Evolutionary conservation across 1,284 basidiomycete genomes (phyloP), one percentile per base, ranked within the genome.

Genomic region (Exobasidium rhododendri): DNA sequence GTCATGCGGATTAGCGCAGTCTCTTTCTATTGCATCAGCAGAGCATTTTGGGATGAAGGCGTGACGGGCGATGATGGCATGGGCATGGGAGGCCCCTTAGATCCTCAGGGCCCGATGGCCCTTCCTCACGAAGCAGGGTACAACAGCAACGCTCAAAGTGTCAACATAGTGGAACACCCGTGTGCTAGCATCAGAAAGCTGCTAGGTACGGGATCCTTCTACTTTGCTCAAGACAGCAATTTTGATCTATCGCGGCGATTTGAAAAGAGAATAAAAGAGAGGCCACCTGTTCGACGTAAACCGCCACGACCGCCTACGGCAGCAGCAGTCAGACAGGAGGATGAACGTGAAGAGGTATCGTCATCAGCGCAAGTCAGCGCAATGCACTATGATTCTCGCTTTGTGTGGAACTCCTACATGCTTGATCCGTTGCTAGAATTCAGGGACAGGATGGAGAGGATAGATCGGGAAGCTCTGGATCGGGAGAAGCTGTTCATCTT

Each of bases 131-230:
- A 50, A 50, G 47, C 47, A 51, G 56, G 24, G 32, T 56, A 29
- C 26, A 35, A 13, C 2, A 26, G n/a, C 6, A 17, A 4, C 20
- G 17, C 56, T 3, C 26, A 53, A 28, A 22, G 14, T 13, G 17
- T 47, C 13, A 51, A 44, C 40, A 51, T 26, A 13, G 59, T 31
- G 10, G 92, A 96, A 74, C 92, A 97, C 77, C 94, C 96, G 2
- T 96, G 92, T 78, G 81, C 86, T 56, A 89, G 92, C 0, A 85
- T 98, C 70, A 89, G 87, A 55, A 97, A 96, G 81, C 93, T 97
- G 55, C 82, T 99, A 5, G 89, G 90, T 54, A 89, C 88, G 24
- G 93, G 93, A 2, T 88, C 89, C 0, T 99, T 99, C 82, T 99
- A 97, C 82, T 96, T 91, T 77, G 89, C 94, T 3, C 77, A 87